Conservation (phyloP, 306 rosid genomes). For the Casuarina equisetifolia region DNA sequence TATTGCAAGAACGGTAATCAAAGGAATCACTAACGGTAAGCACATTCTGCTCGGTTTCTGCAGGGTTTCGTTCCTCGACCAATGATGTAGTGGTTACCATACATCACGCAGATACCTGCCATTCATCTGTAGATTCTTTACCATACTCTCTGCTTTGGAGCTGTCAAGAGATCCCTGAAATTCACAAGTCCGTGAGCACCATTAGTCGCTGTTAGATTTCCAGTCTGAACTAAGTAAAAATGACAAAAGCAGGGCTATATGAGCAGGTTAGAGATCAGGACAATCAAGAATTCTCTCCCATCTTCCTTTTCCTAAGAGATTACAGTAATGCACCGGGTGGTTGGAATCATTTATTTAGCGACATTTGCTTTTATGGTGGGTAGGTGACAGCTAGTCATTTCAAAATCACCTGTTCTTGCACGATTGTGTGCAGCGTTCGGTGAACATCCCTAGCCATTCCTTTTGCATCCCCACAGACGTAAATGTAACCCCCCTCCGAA, state of each 20-base stretch:
- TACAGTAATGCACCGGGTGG: neutral
- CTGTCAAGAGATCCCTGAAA: slow-evolving; percentile 84
- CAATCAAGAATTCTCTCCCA: no score
- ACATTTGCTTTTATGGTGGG: neutral
- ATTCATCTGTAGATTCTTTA: slow-evolving; percentile 79
- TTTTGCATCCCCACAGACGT: slow-evolving; percentile 99
- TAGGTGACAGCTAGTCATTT: slow-evolving; percentile 17
- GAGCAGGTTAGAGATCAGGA: no score
- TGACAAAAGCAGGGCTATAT: no score
- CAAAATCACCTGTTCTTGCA: slow-evolving; percentile 68
- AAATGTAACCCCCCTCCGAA: slow-evolving; percentile 82
- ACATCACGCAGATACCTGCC: slow-evolving; percentile 97
- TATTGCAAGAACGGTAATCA: neutral
- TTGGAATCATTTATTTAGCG: neutral
- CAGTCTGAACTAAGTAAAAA: no score
- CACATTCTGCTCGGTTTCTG: slow-evolving; percentile 13
- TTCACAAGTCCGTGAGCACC: slow-evolving; percentile 8
- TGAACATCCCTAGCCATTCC: slow-evolving; percentile 99
- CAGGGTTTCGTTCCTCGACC: neutral
- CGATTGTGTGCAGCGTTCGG: slow-evolving; percentile 84
- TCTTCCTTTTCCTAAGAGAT: no score
- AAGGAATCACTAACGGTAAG: slow-evolving; percentile 18
- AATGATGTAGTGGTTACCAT: slow-evolving; percentile 51
- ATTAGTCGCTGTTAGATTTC: slow-evolving; percentile 13
- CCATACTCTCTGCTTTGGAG: slow-evolving; percentile 90